Base-by-base conservation (phyloP, 2,329 filamentous ascomycete species). In the Plectosphaerella sp. region DNA sequence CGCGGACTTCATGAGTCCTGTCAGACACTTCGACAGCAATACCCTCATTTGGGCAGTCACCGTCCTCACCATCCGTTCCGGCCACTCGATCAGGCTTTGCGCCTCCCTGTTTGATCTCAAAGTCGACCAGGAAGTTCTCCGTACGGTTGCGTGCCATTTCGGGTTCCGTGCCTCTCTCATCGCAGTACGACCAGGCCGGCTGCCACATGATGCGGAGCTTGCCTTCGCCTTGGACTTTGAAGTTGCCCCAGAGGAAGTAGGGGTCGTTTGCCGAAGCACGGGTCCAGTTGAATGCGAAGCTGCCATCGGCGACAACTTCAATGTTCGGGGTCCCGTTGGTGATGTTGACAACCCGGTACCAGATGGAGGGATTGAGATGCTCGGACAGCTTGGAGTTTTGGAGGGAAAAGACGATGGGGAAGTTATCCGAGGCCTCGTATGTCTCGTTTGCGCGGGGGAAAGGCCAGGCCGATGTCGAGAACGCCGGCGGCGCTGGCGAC, bases 401-500 rank as follows among this genome's bases (percentile, higher is more conserved):
- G 8, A 67, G 33, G 1, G 61, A 64, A 45, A 65, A 62, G 16
- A 67, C 54, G 33, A 67, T 49, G 47, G 65, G 63, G 49, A 66
- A 64, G 4, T 50, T 22, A 12, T 54, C 42, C 2, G 57, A 51
- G 1, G 61, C 62, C 55, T 54, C 59, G 33, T 66, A 66, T 10
- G 62, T 65, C 45, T 60, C 60, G 57, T 67, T 65, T 52, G 22
- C 16, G 42, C 62, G 65, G 1, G 64, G 64, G 53, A 66, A 67
- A 41, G 66, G 66, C 53, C 9, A 66, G 28, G 52, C 60, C 62
- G 46, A 66, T 46, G 43, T 66, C 63, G n/a, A 63, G 51, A 24
- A 52, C 46, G 47, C 48, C 49, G 22, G 47, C 52, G 48, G 52
- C 52, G 24, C 45, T 35, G 50, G 46, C 50, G 28, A 57, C 37